phyloP scores from a whole-genome alignment of 192 early-diverging fungal genomes.

The Coemansia sp. region DNA sequence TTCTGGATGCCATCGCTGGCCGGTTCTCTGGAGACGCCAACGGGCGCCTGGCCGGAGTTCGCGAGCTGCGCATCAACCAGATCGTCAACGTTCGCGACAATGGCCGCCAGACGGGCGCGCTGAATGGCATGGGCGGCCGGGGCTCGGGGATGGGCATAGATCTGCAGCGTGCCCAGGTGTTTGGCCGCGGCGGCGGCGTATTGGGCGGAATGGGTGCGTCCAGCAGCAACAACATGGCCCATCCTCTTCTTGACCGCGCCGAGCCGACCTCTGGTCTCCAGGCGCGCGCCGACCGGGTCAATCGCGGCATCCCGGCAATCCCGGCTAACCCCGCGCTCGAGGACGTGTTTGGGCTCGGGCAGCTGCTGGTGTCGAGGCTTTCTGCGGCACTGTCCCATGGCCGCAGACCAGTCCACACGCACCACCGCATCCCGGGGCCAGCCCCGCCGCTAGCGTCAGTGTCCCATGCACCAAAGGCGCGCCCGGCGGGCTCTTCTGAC shows the following conservation, averaged over 20 bases:
- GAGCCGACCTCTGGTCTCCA: constrained; percentile 25
- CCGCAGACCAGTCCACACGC: constrained; percentile 36
- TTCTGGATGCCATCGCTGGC: constrained; percentile 28
- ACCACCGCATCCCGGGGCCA: constrained; percentile 19
- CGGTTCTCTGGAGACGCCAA: constrained; percentile 12
- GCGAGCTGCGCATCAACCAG: constrained; percentile 4
- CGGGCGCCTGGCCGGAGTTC: not conserved
- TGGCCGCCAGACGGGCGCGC: constrained; percentile 20
- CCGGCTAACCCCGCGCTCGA: constrained; percentile 28
- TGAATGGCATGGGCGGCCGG: constrained; percentile 20
- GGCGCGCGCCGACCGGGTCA: constrained; percentile 44
- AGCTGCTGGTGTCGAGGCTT: constrained; percentile 33
- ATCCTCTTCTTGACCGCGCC: constrained; percentile 34
- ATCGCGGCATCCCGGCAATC: constrained; percentile 26
- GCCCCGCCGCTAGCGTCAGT: constrained; percentile 17
- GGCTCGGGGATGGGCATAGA: constrained; percentile 11
- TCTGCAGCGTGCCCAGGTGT: constrained; percentile 24
- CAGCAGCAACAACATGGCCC: constrained; percentile 32
- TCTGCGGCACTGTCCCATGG: constrained; percentile 32
- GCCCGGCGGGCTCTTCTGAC: not conserved
- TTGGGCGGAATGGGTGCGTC: constrained; percentile 17
- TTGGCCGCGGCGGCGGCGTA: constrained; percentile 19
- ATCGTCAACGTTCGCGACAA: constrained; percentile 11
- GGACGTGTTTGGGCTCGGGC: constrained; percentile 41
- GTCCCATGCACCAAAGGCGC: constrained; percentile 7